Conservation (phyloP, 2,329 filamentous ascomycete genomes). For the Westerdykella sp. region DNA sequence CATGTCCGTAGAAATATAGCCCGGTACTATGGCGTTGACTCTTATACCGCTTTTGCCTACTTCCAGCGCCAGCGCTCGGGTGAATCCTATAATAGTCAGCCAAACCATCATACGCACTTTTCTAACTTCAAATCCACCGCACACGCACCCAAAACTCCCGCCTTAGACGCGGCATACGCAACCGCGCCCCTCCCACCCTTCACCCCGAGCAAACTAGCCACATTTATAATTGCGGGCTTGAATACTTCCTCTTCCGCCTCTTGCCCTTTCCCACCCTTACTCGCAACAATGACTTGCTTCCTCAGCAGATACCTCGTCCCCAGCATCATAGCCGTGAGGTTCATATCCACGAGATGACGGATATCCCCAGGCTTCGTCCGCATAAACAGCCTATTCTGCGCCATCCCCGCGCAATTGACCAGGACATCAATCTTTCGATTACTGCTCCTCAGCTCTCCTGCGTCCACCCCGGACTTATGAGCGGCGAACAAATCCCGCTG, state of each 20-base stretch:
- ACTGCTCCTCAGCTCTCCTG: not conserved
- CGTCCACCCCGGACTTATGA: not conserved
- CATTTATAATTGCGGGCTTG: slow-evolving; percentile 63
- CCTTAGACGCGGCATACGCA: slow-evolving; percentile 73
- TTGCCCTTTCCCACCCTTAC: slow-evolving; percentile 27
- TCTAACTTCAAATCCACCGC: not conserved
- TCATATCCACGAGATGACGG: slow-evolving; percentile 58
- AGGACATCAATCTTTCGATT: slow-evolving; percentile 45
- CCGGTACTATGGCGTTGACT: slow-evolving; percentile 75
- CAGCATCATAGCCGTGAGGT: slow-evolving; percentile 61
- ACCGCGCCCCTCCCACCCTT: slow-evolving; percentile 65
- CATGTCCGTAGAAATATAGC: slow-evolving; percentile 79
- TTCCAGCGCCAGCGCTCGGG: slow-evolving; percentile 60
- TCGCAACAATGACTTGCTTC: slow-evolving; percentile 13
- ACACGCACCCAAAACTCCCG: slow-evolving; percentile 61
- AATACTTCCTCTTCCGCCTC: slow-evolving; percentile 2
- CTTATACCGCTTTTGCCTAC: slow-evolving; percentile 57
- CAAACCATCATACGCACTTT: not conserved
- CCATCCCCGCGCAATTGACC: slow-evolving; percentile 73
- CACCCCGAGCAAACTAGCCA: slow-evolving; percentile 67
- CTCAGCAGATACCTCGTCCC: slow-evolving; percentile 52
- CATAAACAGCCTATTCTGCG: slow-evolving; percentile 59
- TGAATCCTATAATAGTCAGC: slow-evolving; percentile 50
- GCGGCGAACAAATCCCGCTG: slow-evolving; percentile 2
- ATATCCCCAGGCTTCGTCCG: slow-evolving; percentile 48